These are phyloP conservation scores for Aspergillus versicolor DNA, from an alignment of 2,329 filamentous ascomycete genomes.

Conservation along the genomic window DNA sequence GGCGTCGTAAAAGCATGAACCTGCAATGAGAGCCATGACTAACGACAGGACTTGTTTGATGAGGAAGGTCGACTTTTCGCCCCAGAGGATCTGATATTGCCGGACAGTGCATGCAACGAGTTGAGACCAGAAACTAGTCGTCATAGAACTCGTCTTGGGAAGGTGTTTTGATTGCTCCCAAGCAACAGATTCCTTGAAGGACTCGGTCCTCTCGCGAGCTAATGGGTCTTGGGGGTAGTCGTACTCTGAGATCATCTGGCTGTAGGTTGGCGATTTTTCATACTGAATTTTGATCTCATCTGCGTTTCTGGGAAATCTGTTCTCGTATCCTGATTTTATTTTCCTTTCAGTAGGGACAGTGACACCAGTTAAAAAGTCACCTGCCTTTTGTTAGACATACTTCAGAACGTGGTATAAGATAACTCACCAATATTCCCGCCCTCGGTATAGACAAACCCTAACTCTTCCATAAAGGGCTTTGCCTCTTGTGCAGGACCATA, in stretches of 20 bases:
- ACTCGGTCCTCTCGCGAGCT: slow-evolving; percentile 50
- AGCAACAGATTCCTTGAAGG: slow-evolving; percentile 55
- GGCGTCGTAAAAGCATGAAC: slow-evolving; percentile 67
- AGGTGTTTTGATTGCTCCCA: slow-evolving; percentile 58
- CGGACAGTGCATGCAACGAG: slow-evolving; percentile 60
- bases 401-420: too few species aligned
- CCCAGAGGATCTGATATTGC: slow-evolving; percentile 66
- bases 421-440: slow-evolving; percentile 57
- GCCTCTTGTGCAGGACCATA: slow-evolving; percentile 62
- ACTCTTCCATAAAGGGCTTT: slow-evolving; percentile 61
- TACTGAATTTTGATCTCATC: slow-evolving; percentile 49
- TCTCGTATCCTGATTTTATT: slow-evolving; percentile 44
- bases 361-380: slow-evolving; percentile 64
- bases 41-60: slow-evolving; percentile 62
- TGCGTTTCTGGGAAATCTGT: slow-evolving; percentile 46
- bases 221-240: slow-evolving; percentile 53
- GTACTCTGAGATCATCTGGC: slow-evolving; percentile 56
- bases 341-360: slow-evolving; percentile 56
- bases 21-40: slow-evolving; percentile 60
- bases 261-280: slow-evolving; percentile 51
- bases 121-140: slow-evolving; percentile 48
- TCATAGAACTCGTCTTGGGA: slow-evolving; percentile 56
- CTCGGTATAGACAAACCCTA: slow-evolving; percentile 63
- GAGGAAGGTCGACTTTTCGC: slow-evolving; percentile 63
- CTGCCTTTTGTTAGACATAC: too few species aligned